Conservation (phyloP, 2,329 filamentous ascomycete genomes). For the Exophiala bonariae region DNA sequence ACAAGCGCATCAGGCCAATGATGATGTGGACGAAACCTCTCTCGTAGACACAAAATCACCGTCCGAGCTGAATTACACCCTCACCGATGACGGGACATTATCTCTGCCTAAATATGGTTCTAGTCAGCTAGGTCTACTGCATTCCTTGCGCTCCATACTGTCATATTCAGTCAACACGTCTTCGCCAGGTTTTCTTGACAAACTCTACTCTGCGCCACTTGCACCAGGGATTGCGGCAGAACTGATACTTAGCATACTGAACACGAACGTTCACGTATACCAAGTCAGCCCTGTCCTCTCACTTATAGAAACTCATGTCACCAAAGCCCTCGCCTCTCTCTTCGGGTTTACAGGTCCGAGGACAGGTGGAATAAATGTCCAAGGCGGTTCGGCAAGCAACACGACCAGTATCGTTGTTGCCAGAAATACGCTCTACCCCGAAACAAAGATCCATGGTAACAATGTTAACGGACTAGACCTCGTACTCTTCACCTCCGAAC, state of each 20-base stretch:
- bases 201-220: conserved; percentile 88
- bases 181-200: conserved; percentile 95
- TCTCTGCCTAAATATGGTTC: conserved; percentile 57
- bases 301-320: conserved; percentile 81
- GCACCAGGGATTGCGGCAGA: conserved; percentile 84
- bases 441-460: conserved; percentile 74
- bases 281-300: conserved; percentile 88
- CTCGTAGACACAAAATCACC: conserved; percentile 65
- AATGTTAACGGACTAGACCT: conserved; percentile 54
- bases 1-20: conserved; percentile 24
- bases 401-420: conserved; percentile 82
- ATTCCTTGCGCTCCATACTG: conserved; percentile 69
- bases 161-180: conserved; percentile 96
- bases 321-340: conserved; percentile 68
- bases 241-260: conserved; percentile 78
- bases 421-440: conserved; percentile 79
- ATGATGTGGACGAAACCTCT: conserved; percentile 55
- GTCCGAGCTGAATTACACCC: conserved; percentile 57
- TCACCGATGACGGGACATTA: conserved; percentile 33
- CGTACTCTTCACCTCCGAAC: conserved; percentile 81
- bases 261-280: conserved; percentile 94
- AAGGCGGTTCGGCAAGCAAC: conserved; percentile 84
- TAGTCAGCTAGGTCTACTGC: conserved; percentile 73
- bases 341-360: conserved; percentile 73
- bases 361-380: conserved; percentile 71